Evolutionary conservation across 1,139 yeast species (phyloP), one percentile per base, ranked within the genome.

Genomic region (Yamadazyma dushanensis): DNA sequence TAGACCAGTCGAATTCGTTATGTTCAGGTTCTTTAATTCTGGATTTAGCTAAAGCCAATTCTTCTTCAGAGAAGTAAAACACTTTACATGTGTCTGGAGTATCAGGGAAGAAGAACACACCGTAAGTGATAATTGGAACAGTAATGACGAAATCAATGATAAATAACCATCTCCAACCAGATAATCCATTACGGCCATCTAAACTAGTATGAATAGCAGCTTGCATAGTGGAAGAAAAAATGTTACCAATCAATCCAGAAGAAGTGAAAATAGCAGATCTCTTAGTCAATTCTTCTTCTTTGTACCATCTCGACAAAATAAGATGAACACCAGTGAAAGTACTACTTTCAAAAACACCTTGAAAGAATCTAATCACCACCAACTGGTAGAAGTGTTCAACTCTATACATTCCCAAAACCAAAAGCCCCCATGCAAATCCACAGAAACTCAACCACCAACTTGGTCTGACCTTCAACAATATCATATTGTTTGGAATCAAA

Each of bases 81-180:
- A 64, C 57, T 45, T 58, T 61, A 27, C 58, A 51, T 25, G 66
- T 68, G 2, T 74, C 73, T 28, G 85, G 84, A 3, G 77, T 65
- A 46, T 77, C 83, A 13, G 83, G 83, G 56, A 78, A 76, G 48
- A 69, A 72, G 10, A 78, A 40, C 32, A 77, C 67, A 1, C 83
- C 82, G 40, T 72, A 73, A 16, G 76, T 37, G 4, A 76, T 73
- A 30, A 79, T 73, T 2, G 79, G 79, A 4, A 76, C 41, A 3
- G 69, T 61, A 21, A 63, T 53, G 11, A 59, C 34, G 38, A 64
- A 64, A 40, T 65, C 68, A 31, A 64, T 58, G 27, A 65, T 63
- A 38, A 63, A 65, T 22, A 65, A 50, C 70, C 71, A 65, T 44
- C 69, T 56, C 70, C 69, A 65, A 4, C 70, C 70, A 7, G 55